Base-by-base conservation (phyloP, 192 early-diverging fungal genomes). In the Coemansia sp. region DNA sequence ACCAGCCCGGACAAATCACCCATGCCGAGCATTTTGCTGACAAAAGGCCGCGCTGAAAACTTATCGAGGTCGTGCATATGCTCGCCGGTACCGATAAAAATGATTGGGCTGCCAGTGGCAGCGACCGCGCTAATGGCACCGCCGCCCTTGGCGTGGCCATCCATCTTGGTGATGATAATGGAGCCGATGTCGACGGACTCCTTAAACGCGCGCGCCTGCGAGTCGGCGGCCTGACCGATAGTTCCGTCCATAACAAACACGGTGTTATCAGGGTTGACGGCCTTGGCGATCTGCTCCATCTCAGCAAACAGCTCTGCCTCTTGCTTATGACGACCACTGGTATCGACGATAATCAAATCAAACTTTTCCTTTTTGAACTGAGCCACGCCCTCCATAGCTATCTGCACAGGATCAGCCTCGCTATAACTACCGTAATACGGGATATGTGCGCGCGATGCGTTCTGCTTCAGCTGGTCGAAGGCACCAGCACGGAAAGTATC, bases 181-280 rank as follows among this genome's bases (percentile, higher is more conserved):
- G 95, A 96, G 59, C 96, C 96, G 55, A 98, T 90, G 50, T 93
- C 85, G 17, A 95, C 92, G 12, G 92, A 90, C 73, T 96, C 91
- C 64, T 93, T 91, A 64, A 98, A 98, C 38, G 94, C 95, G 63
- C 86, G 81, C 18, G 96, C 95, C 80, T 98, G 96, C 52, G 83
- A 73, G 63, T 98, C 95, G 5, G 95, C 96, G 6, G 96, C 95
- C 79, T 98, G 96, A 61, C 96, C 96, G 75, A 98, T 98, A 0
- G 96, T 94, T 45, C 93, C 96, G 75, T 98, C 96, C 95, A 98
- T 96, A 25, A 98, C 95, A 85, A 98, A 97, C 57, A 98, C 95
- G 20, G 89, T 89, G 72, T 93, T 89, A 72, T 96, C 87, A 6
- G 96, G 96, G 63, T 87, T 84, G 61, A 94, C 89, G 4, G 88